A percentile compares a stretch with the other conserved stretches of the same genome.
These are phyloP conservation scores for Nematocida major DNA, from an alignment of 371 early-diverging fungal species.

Conservation along the genomic window DNA sequence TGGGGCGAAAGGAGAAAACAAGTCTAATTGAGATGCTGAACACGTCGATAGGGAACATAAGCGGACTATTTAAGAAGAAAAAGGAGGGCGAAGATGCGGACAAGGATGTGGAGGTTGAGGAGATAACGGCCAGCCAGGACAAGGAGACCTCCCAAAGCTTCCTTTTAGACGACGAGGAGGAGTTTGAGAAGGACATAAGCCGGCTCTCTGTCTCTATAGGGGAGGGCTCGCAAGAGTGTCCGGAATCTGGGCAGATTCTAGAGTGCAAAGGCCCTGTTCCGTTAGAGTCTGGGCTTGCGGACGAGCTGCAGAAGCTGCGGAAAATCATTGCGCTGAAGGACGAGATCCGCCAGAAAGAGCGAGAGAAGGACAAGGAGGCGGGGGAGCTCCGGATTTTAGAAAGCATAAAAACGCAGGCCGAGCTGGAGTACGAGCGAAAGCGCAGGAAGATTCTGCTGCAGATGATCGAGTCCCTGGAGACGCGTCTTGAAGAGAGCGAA, in stretches of 20 bases:
- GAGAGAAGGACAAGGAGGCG: slow-evolving; percentile 38
- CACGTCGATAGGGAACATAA: slow-evolving; percentile 46
- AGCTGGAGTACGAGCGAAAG: slow-evolving; percentile 47
- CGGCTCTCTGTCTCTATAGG: slow-evolving; percentile 15
- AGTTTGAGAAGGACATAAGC: slow-evolving; percentile 48
- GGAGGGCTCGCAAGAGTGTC: neutral
- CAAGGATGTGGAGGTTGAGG: slow-evolving; percentile 32
- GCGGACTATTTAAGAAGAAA: slow-evolving; percentile 41
- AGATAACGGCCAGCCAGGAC: slow-evolving; percentile 9
- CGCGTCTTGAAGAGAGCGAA: slow-evolving; percentile 38
- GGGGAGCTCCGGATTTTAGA: slow-evolving; percentile 30
- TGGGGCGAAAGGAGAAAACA: slow-evolving; percentile 45
- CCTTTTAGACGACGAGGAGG: slow-evolving; percentile 35
- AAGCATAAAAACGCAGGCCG: slow-evolving; percentile 41
- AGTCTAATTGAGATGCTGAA: slow-evolving; percentile 47
- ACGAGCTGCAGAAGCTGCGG: slow-evolving; percentile 15
- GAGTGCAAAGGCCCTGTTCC: too few relatives aligned
- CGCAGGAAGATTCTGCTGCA: slow-evolving; percentile 39
- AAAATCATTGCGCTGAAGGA: slow-evolving; percentile 45
- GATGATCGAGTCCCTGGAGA: slow-evolving; percentile 5
- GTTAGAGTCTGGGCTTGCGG: slow-evolving; percentile 5
- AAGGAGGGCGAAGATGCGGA: slow-evolving; percentile 7
- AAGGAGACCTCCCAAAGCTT: slow-evolving; percentile 6
- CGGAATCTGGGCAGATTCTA: neutral
- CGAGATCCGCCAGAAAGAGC: slow-evolving; percentile 25